A percentile compares a stretch with the other conserved stretches of the same genome.
Conservation (phyloP, 352 stramenopile genomes). For the Pythium guiyangense region DNA sequence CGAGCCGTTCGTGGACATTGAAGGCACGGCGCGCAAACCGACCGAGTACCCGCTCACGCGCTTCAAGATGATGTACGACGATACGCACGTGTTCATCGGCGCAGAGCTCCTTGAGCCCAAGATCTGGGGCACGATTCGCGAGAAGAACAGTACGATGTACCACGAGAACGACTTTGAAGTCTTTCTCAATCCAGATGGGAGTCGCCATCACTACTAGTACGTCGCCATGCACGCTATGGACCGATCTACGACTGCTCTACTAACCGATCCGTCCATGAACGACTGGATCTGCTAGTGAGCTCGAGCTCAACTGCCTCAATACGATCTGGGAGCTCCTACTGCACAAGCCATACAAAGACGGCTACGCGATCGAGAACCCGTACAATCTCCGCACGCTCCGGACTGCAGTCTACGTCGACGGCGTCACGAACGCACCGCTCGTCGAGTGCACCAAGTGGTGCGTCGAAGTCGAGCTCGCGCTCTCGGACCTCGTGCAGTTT, state of each 20-base stretch:
- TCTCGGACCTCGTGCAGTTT: slow-evolving; percentile 66
- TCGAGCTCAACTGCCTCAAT: slow-evolving; percentile 91
- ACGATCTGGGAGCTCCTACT: slow-evolving; percentile 91
- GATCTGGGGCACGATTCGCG: slow-evolving; percentile 71
- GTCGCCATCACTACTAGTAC: slow-evolving; percentile 85
- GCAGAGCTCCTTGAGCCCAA: slow-evolving; percentile 59
- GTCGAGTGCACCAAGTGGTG: slow-evolving; percentile 68
- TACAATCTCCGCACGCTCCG: slow-evolving; percentile 48
- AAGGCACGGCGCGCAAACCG: slow-evolving; percentile 41
- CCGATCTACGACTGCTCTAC: no score
- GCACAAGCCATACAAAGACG: slow-evolving; percentile 86
- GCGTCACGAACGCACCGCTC: slow-evolving; percentile 65
- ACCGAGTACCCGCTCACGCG: slow-evolving; percentile 42
- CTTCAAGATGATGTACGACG: slow-evolving; percentile 84
- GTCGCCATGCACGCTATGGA: no score
- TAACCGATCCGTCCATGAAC: no score
- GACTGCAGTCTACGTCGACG: slow-evolving; percentile 60
- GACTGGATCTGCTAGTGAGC: slow-evolving; percentile 65
- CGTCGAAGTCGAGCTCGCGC: slow-evolving; percentile 75
- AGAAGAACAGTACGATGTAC: slow-evolving; percentile 78
- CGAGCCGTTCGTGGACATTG: slow-evolving; percentile 74
- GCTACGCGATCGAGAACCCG: slow-evolving; percentile 71
- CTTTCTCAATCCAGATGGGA: slow-evolving; percentile 86
- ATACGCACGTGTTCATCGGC: slow-evolving; percentile 62
- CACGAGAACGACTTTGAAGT: slow-evolving; percentile 93